Evolutionary conservation across 2,329 filamentous ascomycete species (phyloP).

Genomic region (Pestalotiopsis sp.): DNA sequence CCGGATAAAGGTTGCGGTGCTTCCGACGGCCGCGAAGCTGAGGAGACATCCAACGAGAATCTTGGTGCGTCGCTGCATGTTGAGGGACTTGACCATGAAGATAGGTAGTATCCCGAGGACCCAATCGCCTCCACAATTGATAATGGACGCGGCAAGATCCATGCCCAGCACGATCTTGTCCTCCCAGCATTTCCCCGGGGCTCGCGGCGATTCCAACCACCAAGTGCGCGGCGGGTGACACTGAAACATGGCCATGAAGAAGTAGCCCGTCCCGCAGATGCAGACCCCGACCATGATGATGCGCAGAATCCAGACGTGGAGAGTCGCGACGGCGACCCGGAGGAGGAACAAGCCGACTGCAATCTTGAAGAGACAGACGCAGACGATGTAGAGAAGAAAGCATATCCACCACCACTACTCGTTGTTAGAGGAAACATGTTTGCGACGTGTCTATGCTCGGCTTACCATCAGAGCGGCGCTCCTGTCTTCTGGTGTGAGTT

Average conservation of each 20-base stretch:
- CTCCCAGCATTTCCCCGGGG: constrained; percentile 12
- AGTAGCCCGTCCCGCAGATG: constrained; percentile 3
- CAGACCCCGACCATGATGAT: constrained; percentile 1
- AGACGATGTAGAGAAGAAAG: constrained; percentile 7
- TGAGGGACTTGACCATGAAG: constrained; percentile 10
- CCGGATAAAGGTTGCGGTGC: constrained; percentile 4
- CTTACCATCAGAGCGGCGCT: constrained; percentile 7
- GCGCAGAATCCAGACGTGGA: constrained; percentile 4
- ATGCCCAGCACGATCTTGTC: constrained; percentile 2
- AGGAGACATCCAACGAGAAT: constrained; percentile 10
- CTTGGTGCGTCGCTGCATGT: constrained; percentile 10
- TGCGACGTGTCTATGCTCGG: background rate
- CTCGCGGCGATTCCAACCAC: constrained; percentile 10
- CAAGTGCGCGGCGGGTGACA: constrained; percentile 10
- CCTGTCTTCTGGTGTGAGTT: background rate
- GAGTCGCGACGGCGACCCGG: constrained; percentile 2
- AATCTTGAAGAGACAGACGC: constrained; percentile 11
- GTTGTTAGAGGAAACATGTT: background rate
- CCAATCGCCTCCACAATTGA: constrained; percentile 12
- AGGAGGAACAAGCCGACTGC: constrained; percentile 11
- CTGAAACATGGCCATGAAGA: constrained; percentile 7
- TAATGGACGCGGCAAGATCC: background rate
- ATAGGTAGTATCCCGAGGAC: constrained; percentile 10
- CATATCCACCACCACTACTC: constrained; percentile 13
- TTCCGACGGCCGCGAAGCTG: constrained; percentile 13